Evolutionary conservation across 2,329 filamentous ascomycete species (phyloP), one percentile per base, ranked within the genome.

Genomic region (Chrysoporthe puriensis): DNA sequence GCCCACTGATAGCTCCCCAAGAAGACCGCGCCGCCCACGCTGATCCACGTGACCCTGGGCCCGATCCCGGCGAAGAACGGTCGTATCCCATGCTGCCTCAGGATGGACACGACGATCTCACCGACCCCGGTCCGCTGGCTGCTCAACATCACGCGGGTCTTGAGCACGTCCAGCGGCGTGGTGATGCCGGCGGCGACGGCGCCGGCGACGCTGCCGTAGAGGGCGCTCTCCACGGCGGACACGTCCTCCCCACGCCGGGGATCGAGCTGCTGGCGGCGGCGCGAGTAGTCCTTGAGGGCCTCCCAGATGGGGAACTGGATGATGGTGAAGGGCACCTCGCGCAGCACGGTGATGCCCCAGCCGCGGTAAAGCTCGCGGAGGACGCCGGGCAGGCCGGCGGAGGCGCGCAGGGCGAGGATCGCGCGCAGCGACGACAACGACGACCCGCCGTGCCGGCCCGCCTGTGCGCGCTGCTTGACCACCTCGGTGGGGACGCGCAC

Each of bases 241-340:
- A 96, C 82, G 75, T 85, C 80, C 71, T 69, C 72, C 2, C 75
- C 73, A 18, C 71, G 72, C 3, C 62, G 69, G 2, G 70, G 69
- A 0, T 69, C 69, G 8, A 69, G 71, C n/a, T 69, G 62, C 44
- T 58, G 69, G 44, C 75, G 75, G 58, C 81, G 76, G 60, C 82
- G 78, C 52, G 80, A 74, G 86, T 88, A 92, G 54, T 84, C 83
- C 85, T 97, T 98, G 85, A 98, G 87, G 4, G 86, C 89, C 80
- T 99, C 96, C 96, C 96, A 99, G 71, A 99, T 85, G 58, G 96
- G 96, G 77, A 99, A 99, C 79, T 99, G 96, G 71, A 99, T 91
- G 11, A 97, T 90, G 2, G 96, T 98, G 76, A 99, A 99, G 4
- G 96, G 96, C 70, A 99, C 94, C 83, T 99, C 96, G 68, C 96